Base-by-base conservation (phyloP, 257 asterid genomes). In the Jacaranda mimosifolia region DNA sequence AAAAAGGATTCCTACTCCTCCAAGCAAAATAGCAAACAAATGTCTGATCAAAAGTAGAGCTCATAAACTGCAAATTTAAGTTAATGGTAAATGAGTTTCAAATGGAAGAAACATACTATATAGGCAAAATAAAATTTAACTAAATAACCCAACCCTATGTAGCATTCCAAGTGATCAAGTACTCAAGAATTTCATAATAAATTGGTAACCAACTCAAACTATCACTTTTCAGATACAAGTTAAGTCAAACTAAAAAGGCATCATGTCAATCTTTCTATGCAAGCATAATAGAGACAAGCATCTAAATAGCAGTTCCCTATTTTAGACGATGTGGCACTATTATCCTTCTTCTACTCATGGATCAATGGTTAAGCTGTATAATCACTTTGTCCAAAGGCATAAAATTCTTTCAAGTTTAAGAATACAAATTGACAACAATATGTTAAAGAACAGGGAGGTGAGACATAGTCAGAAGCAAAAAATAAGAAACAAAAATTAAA, bases 1-100 rank as follows among this genome's bases (percentile, higher is more conserved):
- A 83, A 83, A 90, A 95, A 7, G 97, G 97, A 80, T 92, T 63
- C 78, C 88, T 46, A 85, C 77, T 72, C 81, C 94, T 79, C 85
- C 88, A 38, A 58, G 74, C 9, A 90, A 57, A 78, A 91, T 86
- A 26, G 79, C 97, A 39, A 83, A 53, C 74, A 86, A 62, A 77
- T 91, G 95, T 65, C 92, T 89, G 70, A 76, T 71, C 75, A 85
- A 75, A 36, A 82, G 89, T 64, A 85, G 64, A 77, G 86, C 86
- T 11, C 32, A 83, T 85, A 10, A 85, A 70, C 89, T 85, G 86
- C 86, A 73, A 18, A 59, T 11, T 59, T 5, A n/a, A 19, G 42
- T 26, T 10, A 17, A 39, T 17, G 26, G 51, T 48, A 46, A 57
- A 55, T 17, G 9, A 3, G 14, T 4, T 39, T 14, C 3, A 18